Evolutionary conservation across 1,284 basidiomycete species (phyloP).

Genomic region (Ustilago curta): DNA sequence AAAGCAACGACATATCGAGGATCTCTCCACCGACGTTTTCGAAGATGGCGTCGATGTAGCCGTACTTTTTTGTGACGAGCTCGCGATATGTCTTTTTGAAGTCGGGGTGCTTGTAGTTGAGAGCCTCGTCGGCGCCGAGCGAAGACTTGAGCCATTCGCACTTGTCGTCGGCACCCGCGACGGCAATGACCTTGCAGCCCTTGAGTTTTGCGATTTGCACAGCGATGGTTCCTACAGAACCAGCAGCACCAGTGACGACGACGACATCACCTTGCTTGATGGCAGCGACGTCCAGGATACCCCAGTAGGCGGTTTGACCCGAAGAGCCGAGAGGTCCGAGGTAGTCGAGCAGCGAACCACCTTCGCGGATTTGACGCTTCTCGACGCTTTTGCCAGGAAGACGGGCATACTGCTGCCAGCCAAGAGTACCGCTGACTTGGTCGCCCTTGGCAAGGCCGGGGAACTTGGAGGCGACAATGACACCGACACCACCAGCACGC

Average conservation of each 20-base stretch:
- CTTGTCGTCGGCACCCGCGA: conserved; percentile 83
- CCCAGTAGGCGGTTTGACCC: conserved; percentile 70
- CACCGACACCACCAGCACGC: conserved; percentile 79
- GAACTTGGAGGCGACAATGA: conserved; percentile 73
- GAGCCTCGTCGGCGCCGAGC: conserved; percentile 81
- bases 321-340: conserved; percentile 68
- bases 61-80: conserved; percentile 71
- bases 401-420: conserved; percentile 57
- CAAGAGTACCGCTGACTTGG: conserved; percentile 48
- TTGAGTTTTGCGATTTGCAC: conserved; percentile 74
- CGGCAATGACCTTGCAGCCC: conserved; percentile 80
- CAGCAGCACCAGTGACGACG: conserved; percentile 62
- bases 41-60: conserved; percentile 55
- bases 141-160: conserved; percentile 83
- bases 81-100: conserved; percentile 77
- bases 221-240: conserved; percentile 69
- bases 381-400: conserved; percentile 45
- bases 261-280: conserved; percentile 57
- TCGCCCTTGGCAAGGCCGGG: conserved; percentile 50
- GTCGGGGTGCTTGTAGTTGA: conserved; percentile 83
- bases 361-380: conserved; percentile 38
- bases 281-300: conserved; percentile 53
- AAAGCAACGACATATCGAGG: conserved; percentile 57
- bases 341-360: conserved; percentile 57
- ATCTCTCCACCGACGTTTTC: conserved; percentile 59